Evolutionary conservation across 2,329 filamentous ascomycete genomes (phyloP), one percentile per base, ranked within the genome.

Genomic region (Lachnellula arida): DNA sequence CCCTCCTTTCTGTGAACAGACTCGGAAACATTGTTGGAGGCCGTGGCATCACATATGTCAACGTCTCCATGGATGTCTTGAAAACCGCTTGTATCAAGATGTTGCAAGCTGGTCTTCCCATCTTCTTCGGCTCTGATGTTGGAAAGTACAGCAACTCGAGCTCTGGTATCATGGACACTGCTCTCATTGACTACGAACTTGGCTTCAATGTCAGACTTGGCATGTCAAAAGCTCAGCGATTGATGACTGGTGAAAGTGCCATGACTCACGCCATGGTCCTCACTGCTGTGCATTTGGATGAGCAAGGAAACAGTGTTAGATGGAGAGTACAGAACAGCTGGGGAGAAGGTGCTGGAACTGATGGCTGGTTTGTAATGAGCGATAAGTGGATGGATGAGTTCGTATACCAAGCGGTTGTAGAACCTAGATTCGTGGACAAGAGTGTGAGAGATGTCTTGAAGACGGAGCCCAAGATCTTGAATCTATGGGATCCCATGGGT

Each of bases 261-360:
- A 95, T 96, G 91, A 96, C 91, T 1, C 91, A 96, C 67, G 91
- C 91, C 4, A 96, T 96, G 91, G 89, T 95, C 0, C 73, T 96
- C 59, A 96, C 90, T 2, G 91, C 84, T 0, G 91, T 96, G 46
- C 91, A 96, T 68, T 71, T 95, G 2, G 86, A 88, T 57, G 76
- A 80, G 28, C 73, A 82, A 57, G 85, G 82, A 1, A 81, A 83
- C 71, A 78, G 84, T 2, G 81, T 91, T 1, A 76, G 91, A 46
- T 96, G 91, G 91, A 78, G 90, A 53, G 89, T 96, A 6, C 87
- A 96, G 78, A 96, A 96, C 70, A 88, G 83, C 54, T 96, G 91
- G 91, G 89, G 88, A 12, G 78, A 82, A 42, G 74, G 68, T 0
- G 80, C 80, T 0, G 91, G 91, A 0, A 81, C 85, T 12, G 84